phyloP scores from a whole-genome alignment of 805 yeast species.

The Clavispora fructus region DNA sequence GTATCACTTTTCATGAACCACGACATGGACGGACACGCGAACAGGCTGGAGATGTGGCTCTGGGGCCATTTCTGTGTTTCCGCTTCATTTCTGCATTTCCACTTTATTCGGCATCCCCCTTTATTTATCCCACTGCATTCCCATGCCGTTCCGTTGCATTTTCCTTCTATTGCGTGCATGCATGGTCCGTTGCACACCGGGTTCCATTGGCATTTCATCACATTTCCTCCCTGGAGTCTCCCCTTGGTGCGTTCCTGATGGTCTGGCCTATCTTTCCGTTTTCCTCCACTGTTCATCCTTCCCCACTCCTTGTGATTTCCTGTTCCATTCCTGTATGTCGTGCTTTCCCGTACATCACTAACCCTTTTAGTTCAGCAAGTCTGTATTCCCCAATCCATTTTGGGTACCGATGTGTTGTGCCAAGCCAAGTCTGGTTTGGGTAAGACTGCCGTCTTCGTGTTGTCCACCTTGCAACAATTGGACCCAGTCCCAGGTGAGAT shows the following conservation, averaged over 20 bases:
- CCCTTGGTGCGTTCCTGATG: too few species aligned
- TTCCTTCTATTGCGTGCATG: too few species aligned
- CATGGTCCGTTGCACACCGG: too few species aligned
- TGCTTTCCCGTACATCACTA: neutral
- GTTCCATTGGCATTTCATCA: too few species aligned
- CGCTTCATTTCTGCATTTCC: neutral
- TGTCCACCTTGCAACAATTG: constrained; percentile 92
- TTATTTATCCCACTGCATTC: too few species aligned
- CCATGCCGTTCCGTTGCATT: too few species aligned
- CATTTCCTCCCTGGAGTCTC: too few species aligned
- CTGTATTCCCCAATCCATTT: constrained; percentile 95
- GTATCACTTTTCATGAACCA: constrained; percentile 29
- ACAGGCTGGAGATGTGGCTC: neutral
- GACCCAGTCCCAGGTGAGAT: constrained; percentile 98
- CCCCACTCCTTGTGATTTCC: too few species aligned
- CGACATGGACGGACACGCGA: neutral
- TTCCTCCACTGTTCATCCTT: too few species aligned
- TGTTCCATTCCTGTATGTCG: neutral
- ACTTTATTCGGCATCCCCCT: too few species aligned
- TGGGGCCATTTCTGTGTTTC: too few species aligned
- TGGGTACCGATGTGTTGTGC: constrained; percentile 96
- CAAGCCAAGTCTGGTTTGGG: constrained; percentile 99
- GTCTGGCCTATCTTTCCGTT: too few species aligned
- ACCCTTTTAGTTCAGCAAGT: constrained; percentile 79
- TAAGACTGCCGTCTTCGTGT: constrained; percentile 96